Percentiles rank a stretch among this genome's conserved stretches.
Conservation (phyloP, 2,329 filamentous ascomycete species). For the Hypoxylon sp. region DNA sequence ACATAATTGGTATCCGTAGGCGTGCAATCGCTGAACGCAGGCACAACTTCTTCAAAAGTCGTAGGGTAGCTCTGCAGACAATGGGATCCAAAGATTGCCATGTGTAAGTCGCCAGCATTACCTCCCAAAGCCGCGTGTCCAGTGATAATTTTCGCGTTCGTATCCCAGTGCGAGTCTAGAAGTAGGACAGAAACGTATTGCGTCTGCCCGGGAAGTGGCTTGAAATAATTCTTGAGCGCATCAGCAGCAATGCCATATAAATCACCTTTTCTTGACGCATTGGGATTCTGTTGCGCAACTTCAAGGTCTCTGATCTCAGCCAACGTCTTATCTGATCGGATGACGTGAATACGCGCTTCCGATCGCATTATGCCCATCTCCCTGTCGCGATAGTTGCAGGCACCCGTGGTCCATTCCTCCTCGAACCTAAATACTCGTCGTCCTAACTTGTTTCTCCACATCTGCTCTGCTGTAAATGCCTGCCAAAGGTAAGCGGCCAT, state of each 20-base stretch:
- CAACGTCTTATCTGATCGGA: conserved; percentile 86
- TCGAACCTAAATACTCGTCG: conserved; percentile 91
- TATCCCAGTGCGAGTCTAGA: conserved; percentile 92
- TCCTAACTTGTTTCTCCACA: conserved; percentile 90
- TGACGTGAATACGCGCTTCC: conserved; percentile 89
- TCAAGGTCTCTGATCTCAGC: conserved; percentile 85
- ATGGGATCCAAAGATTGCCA: conserved; percentile 94
- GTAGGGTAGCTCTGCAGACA: conserved; percentile 91
- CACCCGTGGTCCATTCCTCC: conserved; percentile 92
- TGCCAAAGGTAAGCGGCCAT: conserved; percentile 98
- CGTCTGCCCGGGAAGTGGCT: conserved; percentile 80
- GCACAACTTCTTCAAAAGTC: conserved; percentile 89
- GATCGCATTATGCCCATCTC: conserved; percentile 83
- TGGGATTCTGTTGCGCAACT: conserved; percentile 80
- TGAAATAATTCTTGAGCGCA: conserved; percentile 84
- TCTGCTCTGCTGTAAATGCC: conserved; percentile 95
- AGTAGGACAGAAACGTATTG: conserved; percentile 90
- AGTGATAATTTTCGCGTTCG: conserved; percentile 75
- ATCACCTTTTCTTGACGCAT: conserved; percentile 78
- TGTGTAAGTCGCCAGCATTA: conserved; percentile 77
- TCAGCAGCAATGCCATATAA: conserved; percentile 83
- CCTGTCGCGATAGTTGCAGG: conserved; percentile 81
- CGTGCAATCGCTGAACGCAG: conserved; percentile 91
- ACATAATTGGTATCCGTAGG: conserved; percentile 85
- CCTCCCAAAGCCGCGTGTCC: conserved; percentile 90